These are phyloP conservation scores for Diplocarpon mali DNA, from an alignment of 2,329 filamentous ascomycete species.

Conservation along the genomic window DNA sequence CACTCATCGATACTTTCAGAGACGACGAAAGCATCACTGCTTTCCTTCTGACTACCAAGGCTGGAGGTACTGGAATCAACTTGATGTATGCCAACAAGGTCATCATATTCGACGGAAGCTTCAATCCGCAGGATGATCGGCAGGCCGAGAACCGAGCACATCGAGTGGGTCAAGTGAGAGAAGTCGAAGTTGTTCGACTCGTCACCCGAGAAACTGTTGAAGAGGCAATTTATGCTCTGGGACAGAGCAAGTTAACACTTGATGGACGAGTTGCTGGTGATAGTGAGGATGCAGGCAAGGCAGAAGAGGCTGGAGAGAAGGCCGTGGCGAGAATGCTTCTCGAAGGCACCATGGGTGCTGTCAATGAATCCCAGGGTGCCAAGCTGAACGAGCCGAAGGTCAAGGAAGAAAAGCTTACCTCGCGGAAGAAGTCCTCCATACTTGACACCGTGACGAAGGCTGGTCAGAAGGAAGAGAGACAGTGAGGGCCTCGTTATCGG, in stretches of 20 bases:
- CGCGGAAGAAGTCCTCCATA: constrained; percentile 9
- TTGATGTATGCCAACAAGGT: constrained; percentile 94
- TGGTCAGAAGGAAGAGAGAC: not conserved
- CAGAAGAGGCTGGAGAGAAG: constrained; percentile 26
- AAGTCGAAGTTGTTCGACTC: constrained; percentile 82
- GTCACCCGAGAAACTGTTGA: constrained; percentile 78
- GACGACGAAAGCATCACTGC: constrained; percentile 66
- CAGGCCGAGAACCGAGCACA: constrained; percentile 96
- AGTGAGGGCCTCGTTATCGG: not conserved
- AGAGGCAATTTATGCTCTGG: constrained; percentile 84
- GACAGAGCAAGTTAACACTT: constrained; percentile 84
- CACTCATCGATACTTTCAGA: constrained; percentile 80
- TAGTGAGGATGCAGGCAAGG: constrained; percentile 35
- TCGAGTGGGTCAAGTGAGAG: constrained; percentile 79
- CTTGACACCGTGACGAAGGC: constrained; percentile 7
- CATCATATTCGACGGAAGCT: constrained; percentile 92
- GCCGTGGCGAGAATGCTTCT: constrained; percentile 24
- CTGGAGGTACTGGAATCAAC: constrained; percentile 95
- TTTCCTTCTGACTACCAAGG: constrained; percentile 86
- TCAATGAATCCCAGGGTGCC: constrained; percentile 5
- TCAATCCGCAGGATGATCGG: constrained; percentile 97
- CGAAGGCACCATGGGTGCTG: constrained; percentile 13
- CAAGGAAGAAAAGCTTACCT: constrained; percentile 5
- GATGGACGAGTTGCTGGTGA: constrained; percentile 62
- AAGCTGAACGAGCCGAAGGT: constrained; percentile 5